Conservation (phyloP, 2,329 filamentous ascomycete species). For the Ascochyta viciae-villosae region DNA sequence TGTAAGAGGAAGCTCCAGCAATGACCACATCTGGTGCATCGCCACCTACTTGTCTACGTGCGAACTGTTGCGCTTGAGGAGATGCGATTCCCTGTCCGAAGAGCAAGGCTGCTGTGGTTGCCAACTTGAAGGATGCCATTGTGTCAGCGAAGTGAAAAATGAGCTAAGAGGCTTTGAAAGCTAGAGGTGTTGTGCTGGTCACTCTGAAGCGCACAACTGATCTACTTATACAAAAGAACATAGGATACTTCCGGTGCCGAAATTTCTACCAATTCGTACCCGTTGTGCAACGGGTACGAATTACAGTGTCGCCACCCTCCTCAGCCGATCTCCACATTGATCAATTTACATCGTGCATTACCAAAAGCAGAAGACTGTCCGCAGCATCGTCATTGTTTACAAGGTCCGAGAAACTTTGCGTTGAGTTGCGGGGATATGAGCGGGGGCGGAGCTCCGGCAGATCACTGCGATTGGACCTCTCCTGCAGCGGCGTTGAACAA, state of each 20-base stretch:
- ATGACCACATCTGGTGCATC: constrained; percentile 11
- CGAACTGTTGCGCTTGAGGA: constrained; percentile 13
- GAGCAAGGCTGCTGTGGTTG: constrained; percentile 12
- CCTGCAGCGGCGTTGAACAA: no score
- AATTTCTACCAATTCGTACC: neutral
- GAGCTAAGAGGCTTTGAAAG: neutral
- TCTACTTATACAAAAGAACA: constrained; percentile 7
- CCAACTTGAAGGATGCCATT: constrained; percentile 16
- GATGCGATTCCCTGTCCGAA: constrained; percentile 9
- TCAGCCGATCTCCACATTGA: neutral
- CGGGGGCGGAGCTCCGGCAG: constrained; percentile 6
- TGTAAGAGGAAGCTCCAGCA: constrained; percentile 32
- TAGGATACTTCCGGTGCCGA: neutral
- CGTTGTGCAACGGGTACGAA: neutral
- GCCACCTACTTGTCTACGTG: constrained; percentile 13
- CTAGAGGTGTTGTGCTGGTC: constrained; percentile 2
- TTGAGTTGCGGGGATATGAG: constrained; percentile 11
- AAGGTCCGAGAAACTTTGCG: constrained; percentile 16
- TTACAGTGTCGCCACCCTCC: neutral
- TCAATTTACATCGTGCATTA: neutral
- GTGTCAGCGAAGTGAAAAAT: neutral
- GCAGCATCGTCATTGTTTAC: constrained; percentile 8
- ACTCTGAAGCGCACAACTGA: neutral
- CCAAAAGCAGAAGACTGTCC: constrained; percentile 12
- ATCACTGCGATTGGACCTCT: neutral